These are phyloP conservation scores for Trichosporon sp. DNA, from an alignment of 1,284 basidiomycete species.

Conservation along the genomic window DNA sequence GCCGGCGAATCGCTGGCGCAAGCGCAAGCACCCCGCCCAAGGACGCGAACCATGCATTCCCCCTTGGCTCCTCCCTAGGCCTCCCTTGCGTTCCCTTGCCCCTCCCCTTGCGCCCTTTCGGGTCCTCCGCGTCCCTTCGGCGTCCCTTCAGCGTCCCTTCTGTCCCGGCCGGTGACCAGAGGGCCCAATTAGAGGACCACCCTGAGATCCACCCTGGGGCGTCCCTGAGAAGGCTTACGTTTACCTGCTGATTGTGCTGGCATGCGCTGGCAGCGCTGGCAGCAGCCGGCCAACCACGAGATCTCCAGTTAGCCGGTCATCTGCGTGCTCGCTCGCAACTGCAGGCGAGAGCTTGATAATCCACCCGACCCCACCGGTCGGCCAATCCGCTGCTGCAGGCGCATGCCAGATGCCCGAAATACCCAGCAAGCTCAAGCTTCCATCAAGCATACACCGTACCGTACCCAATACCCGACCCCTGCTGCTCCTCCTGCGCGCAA, in stretches of 20 bases:
- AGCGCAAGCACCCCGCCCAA: not conserved
- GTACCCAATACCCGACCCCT: not conserved
- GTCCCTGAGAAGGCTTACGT: not conserved
- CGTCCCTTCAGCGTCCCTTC: too few species aligned
- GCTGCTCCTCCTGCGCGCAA: not conserved
- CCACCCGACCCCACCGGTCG: not conserved
- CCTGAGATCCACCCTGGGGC: not conserved
- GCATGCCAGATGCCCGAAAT: not conserved
- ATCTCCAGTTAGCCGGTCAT: constrained; percentile 3
- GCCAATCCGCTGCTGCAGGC: not conserved
- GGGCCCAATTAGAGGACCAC: not conserved
- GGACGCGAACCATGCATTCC: constrained; percentile 1
- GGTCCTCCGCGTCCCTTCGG: not conserved
- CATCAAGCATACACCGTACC: constrained; percentile 2
- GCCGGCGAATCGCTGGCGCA: not conserved
- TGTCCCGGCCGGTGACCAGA: not conserved
- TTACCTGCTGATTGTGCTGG: not conserved
- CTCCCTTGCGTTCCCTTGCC: not conserved
- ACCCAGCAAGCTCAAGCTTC: not conserved
- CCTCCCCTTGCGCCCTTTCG: not conserved
- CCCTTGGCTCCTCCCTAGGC: not conserved
- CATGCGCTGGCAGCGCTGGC: too few species aligned
- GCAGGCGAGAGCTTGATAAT: not conserved
- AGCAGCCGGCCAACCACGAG: not conserved
- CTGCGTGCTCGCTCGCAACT: not conserved